phyloP scores from a whole-genome alignment of 129 eudicot species.

The Arctium lappa region DNA sequence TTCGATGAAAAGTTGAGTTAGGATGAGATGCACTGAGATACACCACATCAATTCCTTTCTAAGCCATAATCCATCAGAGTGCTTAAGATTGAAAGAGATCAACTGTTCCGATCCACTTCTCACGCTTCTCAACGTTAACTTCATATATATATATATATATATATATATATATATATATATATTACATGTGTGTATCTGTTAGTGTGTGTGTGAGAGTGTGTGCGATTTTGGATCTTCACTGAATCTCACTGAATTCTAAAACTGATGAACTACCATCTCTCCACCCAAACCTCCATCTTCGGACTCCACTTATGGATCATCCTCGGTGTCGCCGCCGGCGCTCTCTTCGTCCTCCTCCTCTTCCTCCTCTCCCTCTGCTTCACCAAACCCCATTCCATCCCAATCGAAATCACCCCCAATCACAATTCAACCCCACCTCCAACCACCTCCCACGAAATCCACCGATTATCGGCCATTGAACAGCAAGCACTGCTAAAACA shows the following conservation, averaged over 20 bases:
- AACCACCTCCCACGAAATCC: neutral
- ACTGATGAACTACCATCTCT: conserved; percentile 39
- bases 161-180: too few species aligned
- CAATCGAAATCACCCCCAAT: conserved; percentile 5
- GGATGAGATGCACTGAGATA: too few species aligned
- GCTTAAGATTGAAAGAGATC: too few species aligned
- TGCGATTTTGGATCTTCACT: neutral
- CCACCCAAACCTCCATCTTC: conserved; percentile 51
- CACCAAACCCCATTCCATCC: conserved; percentile 28
- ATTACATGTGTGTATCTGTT: too few species aligned
- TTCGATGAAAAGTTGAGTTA: too few species aligned
- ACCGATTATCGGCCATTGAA: conserved; percentile 23
- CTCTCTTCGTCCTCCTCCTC: conserved; percentile 48
- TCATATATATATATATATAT: too few species aligned
- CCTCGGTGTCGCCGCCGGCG: conserved; percentile 48
- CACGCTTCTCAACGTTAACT: too few species aligned
- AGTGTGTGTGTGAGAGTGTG: too few species aligned
- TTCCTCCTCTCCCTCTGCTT: conserved; percentile 55
- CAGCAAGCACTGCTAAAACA: conserved; percentile 33
- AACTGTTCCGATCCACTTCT: too few species aligned
- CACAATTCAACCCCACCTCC: conserved; percentile 11
- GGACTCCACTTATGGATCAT: conserved; percentile 56
- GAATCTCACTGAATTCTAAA: conserved; percentile 17
- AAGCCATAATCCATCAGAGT: too few species aligned
- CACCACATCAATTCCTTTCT: too few species aligned